phyloP scores from a whole-genome alignment of 2,329 filamentous ascomycete genomes.

The Shiraia sp. region DNA sequence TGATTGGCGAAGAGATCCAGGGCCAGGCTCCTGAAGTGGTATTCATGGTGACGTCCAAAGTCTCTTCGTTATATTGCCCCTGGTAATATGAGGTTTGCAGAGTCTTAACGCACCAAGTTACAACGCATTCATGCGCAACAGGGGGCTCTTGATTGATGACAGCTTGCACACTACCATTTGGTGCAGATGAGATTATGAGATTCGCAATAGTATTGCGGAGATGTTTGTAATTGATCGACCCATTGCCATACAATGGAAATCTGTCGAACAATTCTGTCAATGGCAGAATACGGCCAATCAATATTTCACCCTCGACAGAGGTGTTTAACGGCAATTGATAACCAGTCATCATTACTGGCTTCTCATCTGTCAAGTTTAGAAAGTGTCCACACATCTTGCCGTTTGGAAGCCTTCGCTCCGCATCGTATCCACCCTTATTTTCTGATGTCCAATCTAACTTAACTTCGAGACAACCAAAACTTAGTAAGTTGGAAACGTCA shows the following conservation, averaged over 20 bases:
- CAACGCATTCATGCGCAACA: conserved; percentile 18
- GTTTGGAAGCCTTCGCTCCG: too few species aligned
- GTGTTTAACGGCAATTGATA: conserved; percentile 5
- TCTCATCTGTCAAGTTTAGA: conserved; percentile 20
- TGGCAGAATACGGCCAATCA: conserved; percentile 13
- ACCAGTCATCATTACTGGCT: conserved; percentile 17
- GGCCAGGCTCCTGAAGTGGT: not conserved
- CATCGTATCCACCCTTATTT: too few species aligned
- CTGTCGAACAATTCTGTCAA: too few species aligned
- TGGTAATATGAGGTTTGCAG: conserved; percentile 20
- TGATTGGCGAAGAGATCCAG: too few species aligned
- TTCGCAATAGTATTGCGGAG: conserved; percentile 13
- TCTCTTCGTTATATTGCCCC: conserved; percentile 16
- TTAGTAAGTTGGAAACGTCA: conserved; percentile 18
- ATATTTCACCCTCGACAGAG: conserved; percentile 5
- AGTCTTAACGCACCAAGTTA: conserved; percentile 27
- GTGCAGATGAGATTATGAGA: conserved; percentile 6
- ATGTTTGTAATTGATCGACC: conserved; percentile 18
- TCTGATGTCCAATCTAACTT: conserved; percentile 16
- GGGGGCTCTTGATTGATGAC: conserved; percentile 13
- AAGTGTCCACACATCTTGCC: conserved; percentile 26
- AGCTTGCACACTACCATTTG: conserved; percentile 9
- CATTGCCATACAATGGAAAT: conserved; percentile 10
- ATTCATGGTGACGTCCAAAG: conserved; percentile 6
- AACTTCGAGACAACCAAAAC: conserved; percentile 13